Conservation (phyloP, 192 early-diverging fungal genomes). For the Coemansia sp. region DNA sequence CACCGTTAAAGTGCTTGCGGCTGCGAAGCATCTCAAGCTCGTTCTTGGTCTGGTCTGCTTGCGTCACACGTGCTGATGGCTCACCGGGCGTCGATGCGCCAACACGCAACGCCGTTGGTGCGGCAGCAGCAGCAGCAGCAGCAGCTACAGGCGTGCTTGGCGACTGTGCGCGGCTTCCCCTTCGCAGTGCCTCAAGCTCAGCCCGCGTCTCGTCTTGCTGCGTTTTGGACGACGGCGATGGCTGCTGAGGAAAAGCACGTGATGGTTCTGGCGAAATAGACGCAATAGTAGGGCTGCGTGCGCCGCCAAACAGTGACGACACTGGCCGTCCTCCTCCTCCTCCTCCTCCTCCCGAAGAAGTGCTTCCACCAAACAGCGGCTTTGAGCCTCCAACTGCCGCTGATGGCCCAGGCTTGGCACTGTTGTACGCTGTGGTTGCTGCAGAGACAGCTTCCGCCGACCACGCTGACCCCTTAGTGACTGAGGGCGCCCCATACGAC, state of each 20-base stretch:
- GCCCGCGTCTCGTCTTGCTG: slow-evolving; percentile 51
- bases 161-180: slow-evolving; percentile 43
- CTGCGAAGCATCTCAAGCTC: slow-evolving; percentile 54
- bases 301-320: slow-evolving; percentile 24
- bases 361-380: slow-evolving; percentile 18
- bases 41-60: slow-evolving; percentile 53
- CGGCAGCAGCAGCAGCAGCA: neutral
- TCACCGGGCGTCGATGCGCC: slow-evolving; percentile 26
- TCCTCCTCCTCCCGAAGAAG: too few species aligned
- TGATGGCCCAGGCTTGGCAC: neutral
- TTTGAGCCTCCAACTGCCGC: slow-evolving; percentile 9
- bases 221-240: slow-evolving; percentile 21
- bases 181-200: slow-evolving; percentile 54
- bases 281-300: slow-evolving; percentile 18
- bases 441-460: slow-evolving; percentile 7
- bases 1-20: slow-evolving; percentile 41
- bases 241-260: neutral
- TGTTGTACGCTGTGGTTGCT: neutral
- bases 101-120: slow-evolving; percentile 24
- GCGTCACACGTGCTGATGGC: slow-evolving; percentile 36
- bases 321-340: slow-evolving; percentile 18
- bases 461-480: slow-evolving; percentile 33
- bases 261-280: slow-evolving; percentile 17
- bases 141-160: slow-evolving; percentile 13
- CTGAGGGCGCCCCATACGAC: slow-evolving; percentile 34